Conservation (phyloP, 1,284 basidiomycete genomes). For the Boletus coffeatus region DNA sequence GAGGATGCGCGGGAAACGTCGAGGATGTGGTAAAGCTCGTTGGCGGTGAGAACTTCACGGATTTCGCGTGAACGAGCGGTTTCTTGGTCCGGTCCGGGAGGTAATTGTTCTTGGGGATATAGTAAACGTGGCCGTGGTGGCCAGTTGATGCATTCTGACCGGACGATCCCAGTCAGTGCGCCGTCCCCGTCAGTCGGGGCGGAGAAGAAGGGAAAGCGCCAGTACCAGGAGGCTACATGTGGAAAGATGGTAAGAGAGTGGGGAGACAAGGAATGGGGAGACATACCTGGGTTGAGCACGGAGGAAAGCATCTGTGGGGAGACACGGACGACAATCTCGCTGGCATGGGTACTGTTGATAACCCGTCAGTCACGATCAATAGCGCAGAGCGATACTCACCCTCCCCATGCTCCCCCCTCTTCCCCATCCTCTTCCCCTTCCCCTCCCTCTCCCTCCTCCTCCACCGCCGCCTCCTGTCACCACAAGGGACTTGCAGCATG, state of each 20-base stretch:
- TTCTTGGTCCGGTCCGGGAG: conserved; percentile 7
- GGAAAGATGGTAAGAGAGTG: conserved; percentile 4
- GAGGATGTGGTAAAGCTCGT: conserved; percentile 71
- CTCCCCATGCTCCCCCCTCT: too few species aligned
- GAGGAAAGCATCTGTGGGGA: conserved; percentile 46
- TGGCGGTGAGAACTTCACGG: conserved; percentile 54
- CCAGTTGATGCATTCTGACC: conserved; percentile 18
- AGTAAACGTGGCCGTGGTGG: conserved; percentile 7
- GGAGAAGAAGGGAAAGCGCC: conserved; percentile 58
- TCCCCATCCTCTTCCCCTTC: too few species aligned
- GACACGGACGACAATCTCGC: conserved; percentile 12
- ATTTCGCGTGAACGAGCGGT: conserved; percentile 37
- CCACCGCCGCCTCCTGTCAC: too few species aligned
- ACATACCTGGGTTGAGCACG: conserved; percentile 46
- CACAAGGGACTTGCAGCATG: too few species aligned
- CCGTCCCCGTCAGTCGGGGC: conserved; percentile 47
- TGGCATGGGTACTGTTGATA: background rate
- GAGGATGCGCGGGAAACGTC: conserved; percentile 49
- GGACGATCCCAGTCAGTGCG: conserved; percentile 31
- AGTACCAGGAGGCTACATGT: conserved; percentile 47
- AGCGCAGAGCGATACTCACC: too few species aligned
- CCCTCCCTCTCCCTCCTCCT: too few species aligned
- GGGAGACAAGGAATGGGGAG: background rate
- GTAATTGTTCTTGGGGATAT: background rate
- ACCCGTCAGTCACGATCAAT: too few species aligned